Percentiles rank a stretch among this genome's conserved stretches.
Evolutionary conservation across 371 early-diverging fungal genomes (phyloP).

Genomic region (Blakeslea trispora): DNA sequence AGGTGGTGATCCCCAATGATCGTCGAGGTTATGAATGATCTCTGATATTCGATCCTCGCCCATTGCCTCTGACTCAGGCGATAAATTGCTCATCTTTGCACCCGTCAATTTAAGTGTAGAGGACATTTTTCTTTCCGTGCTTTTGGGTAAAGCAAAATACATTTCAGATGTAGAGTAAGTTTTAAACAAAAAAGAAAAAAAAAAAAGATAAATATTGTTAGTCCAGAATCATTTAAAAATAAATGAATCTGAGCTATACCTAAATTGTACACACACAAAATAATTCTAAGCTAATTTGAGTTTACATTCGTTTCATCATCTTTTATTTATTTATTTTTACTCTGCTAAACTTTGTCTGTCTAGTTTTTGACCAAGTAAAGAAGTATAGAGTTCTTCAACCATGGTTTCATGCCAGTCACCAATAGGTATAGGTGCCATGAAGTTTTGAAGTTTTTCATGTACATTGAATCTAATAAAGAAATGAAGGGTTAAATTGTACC

Average conservation of each 20-base stretch:
- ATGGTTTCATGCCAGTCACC: slow-evolving; percentile 92
- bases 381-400: slow-evolving; percentile 85
- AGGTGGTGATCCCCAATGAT: slow-evolving; percentile 37
- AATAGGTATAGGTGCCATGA: slow-evolving; percentile 90
- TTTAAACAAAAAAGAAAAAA: slow-evolving; percentile 7
- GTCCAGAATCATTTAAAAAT: neutral
- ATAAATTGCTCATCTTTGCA: too few relatives aligned
- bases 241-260: neutral
- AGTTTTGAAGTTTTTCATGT: slow-evolving; percentile 92
- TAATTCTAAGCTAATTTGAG: too few relatives aligned
- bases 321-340: slow-evolving; percentile 31
- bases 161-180: slow-evolving; percentile 2
- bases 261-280: neutral
- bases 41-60: slow-evolving; percentile 31
- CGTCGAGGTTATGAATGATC: slow-evolving; percentile 31
- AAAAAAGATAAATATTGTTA: neutral
- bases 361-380: slow-evolving; percentile 72
- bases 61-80: neutral
- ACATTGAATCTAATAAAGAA: slow-evolving; percentile 71
- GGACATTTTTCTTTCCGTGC: slow-evolving; percentile 6
- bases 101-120: neutral
- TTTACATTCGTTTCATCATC: neutral
- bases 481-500: neutral
- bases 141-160: slow-evolving; percentile 32
- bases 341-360: slow-evolving; percentile 17